Evolutionary conservation across 23 red algal genomes (phyloP).

Genomic region (Gracilaria vermiculophylla): DNA sequence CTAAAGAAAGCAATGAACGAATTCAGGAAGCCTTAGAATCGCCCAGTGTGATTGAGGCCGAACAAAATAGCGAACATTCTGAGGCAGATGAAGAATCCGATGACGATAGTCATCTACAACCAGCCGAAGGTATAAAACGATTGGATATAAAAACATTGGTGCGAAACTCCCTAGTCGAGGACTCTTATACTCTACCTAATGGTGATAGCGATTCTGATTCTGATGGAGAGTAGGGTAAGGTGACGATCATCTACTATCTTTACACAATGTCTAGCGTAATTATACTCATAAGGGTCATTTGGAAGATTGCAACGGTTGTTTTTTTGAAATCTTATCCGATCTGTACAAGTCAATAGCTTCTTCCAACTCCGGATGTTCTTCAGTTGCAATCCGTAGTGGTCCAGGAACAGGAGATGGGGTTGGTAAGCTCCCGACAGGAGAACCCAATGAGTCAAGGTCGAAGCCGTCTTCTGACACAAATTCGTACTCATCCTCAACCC

Average conservation of each 20-base stretch:
- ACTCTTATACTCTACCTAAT: not conserved
- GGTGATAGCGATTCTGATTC: not conserved
- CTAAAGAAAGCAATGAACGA: not conserved
- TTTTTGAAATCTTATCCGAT: conserved; percentile 1
- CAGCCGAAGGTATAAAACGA: conserved; percentile 29
- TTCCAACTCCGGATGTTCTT: conserved; percentile 16
- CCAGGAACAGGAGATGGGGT: conserved; percentile 12
- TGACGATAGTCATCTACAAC: conserved; percentile 42
- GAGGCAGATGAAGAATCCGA: conserved; percentile 28
- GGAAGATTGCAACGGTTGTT: not conserved
- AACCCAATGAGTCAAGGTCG: conserved; percentile 58
- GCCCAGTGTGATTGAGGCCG: not conserved
- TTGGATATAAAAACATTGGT: conserved; percentile 45
- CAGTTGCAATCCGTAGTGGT: not conserved
- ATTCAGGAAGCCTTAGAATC: not conserved
- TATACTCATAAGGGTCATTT: not conserved
- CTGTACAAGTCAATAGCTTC: conserved; percentile 36
- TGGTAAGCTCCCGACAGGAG: conserved; percentile 48
- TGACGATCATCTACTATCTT: not conserved
- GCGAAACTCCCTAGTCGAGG: conserved; percentile 25
- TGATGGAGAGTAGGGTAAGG: not conserved
- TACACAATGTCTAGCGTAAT: conserved; percentile 13
- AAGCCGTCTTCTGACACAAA: conserved; percentile 32
- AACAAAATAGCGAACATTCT: not conserved
- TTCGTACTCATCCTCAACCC: conserved; percentile 51